Evolutionary conservation across 23 red algal genomes (phyloP), one percentile per base, ranked within the genome.

Genomic region (Gracilaria vermiculophylla): DNA sequence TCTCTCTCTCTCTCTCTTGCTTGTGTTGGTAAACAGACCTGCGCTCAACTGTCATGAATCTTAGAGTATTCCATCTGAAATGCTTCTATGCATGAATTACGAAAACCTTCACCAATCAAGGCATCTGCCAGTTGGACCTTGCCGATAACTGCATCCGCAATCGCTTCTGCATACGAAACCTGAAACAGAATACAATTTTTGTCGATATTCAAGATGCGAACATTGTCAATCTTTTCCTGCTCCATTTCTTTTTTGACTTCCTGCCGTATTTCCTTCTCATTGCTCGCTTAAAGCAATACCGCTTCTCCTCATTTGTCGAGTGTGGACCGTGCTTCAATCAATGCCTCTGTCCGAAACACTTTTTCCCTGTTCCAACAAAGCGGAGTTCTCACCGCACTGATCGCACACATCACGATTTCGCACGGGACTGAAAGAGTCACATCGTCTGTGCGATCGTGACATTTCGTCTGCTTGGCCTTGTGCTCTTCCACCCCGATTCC

Each of bases 291-390:
- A 35, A 64, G 17, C 4, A 28, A 28, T 3, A 32, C 28, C 35
- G 13, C 58, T 64, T 64, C 58, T 64, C 58, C 17, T 35, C 35
- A 5, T 8, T 24, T 1, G 20, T 64, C 16, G 58, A 28, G 29
- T 64, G 32, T 36, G 58, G 58, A 64, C 58, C 32, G 4, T 64
- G 27, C 17, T 64, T 64, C 58, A 64, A 24, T 64, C 58, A 31
- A 64, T 64, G 58, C 17, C 58, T 34, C 58, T 64, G 58, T 64
- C 58, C 58, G 29, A 64, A 64, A 64, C 58, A 64, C 29, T 64
- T 64, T n/a, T 35, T 34, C 58, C 17, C 35, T 64, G 29, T 64
- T 64, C 58, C 58, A 64, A 28, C 58, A 64, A 64, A 64, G 29
- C 12, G 58, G 58, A 34, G 58, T 64, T 35, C 17, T 34, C 5